These are phyloP conservation scores for Arctium minus DNA, from an alignment of 129 eudicot species.

Conservation along the genomic window DNA sequence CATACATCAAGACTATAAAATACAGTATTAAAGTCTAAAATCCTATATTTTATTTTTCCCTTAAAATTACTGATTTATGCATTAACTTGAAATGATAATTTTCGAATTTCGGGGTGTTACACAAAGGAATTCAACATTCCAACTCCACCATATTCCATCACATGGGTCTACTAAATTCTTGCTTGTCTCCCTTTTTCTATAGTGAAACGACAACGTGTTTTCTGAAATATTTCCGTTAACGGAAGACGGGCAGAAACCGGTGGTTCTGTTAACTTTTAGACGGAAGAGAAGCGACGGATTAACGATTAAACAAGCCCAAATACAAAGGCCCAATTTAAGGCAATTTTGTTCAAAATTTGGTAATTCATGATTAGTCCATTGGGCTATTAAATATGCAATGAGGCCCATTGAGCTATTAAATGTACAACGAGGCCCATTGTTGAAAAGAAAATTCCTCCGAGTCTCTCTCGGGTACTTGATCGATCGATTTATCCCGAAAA, in stretches of 20 bases:
- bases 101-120: too few species aligned
- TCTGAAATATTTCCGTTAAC: not conserved
- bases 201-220: not conserved
- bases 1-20: too few species aligned
- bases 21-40: too few species aligned
- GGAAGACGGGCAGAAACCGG: not conserved
- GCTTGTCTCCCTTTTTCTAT: not conserved
- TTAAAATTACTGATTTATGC: too few species aligned
- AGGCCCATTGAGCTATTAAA: too few species aligned
- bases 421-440: not conserved
- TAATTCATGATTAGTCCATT: not conserved
- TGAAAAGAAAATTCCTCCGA: too few species aligned
- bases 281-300: not conserved
- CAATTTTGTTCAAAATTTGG: not conserved
- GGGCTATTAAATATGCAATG: not conserved
- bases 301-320: not conserved
- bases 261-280: not conserved
- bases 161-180: conserved; percentile 10
- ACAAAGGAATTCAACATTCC: too few species aligned
- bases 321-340: not conserved
- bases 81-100: too few species aligned
- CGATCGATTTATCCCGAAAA: too few species aligned
- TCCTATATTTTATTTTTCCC: too few species aligned
- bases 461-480: too few species aligned
- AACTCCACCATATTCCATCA: too few species aligned